A percentile compares a stretch with the other conserved stretches of the same genome.
phyloP scores from a whole-genome alignment of 2,329 filamentous ascomycete genomes.

The Xylaria multiplex region DNA sequence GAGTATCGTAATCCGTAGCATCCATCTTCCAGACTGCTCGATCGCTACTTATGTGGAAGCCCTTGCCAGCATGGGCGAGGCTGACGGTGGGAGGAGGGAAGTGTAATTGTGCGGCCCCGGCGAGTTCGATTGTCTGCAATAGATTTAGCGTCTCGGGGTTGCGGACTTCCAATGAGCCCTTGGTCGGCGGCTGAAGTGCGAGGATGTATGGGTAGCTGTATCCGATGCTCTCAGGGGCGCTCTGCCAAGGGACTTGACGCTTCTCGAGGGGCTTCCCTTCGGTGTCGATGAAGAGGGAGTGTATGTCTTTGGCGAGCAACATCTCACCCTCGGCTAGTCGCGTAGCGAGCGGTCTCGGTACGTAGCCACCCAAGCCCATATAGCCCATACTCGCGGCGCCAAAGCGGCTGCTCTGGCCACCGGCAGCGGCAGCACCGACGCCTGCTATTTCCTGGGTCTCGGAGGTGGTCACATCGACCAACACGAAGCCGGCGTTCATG shows the following conservation, averaged over 20 bases:
- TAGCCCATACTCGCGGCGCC: constrained; percentile 94
- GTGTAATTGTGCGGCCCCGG: constrained; percentile 84
- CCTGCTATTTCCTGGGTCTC: constrained; percentile 81
- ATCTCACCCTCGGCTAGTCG: constrained; percentile 85
- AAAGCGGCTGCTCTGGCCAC: constrained; percentile 76
- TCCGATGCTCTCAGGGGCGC: constrained; percentile 88
- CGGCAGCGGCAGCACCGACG: constrained; percentile 72
- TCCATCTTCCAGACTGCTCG: constrained; percentile 96
- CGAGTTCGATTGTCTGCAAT: constrained; percentile 84
- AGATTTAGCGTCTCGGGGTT: constrained; percentile 93
- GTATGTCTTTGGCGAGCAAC: constrained; percentile 96
- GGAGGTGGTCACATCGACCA: constrained; percentile 83
- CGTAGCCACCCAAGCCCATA: constrained; percentile 91
- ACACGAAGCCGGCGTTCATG: constrained; percentile 89
- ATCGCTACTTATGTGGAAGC: constrained; percentile 92
- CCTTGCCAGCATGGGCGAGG: constrained; percentile 94
- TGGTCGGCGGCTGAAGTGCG: constrained; percentile 82
- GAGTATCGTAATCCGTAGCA: constrained; percentile 88
- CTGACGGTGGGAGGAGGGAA: constrained; percentile 93
- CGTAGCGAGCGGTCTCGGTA: constrained; percentile 88
- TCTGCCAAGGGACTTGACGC: constrained; percentile 90
- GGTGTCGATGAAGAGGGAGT: constrained; percentile 89
- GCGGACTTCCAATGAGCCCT: constrained; percentile 86
- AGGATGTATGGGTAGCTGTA: constrained; percentile 98
- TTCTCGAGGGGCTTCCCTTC: constrained; percentile 84